phyloP scores from a whole-genome alignment of 371 early-diverging fungal species.

The Syncephalastrum sp. region DNA sequence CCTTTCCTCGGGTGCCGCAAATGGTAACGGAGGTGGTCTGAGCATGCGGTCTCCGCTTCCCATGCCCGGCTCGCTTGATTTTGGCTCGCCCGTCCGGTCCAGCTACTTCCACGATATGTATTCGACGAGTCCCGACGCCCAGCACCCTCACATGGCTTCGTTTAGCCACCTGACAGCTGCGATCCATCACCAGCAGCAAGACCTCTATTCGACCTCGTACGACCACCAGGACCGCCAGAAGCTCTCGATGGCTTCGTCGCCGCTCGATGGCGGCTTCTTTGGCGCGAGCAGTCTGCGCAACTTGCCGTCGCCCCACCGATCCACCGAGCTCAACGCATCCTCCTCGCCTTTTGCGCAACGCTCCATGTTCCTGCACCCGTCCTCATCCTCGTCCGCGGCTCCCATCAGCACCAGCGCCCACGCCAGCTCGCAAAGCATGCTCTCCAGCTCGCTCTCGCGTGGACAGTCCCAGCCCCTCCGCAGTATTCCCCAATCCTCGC shows the following conservation, averaged over 20 bases:
- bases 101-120: slow-evolving; percentile 8
- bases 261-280: not conserved
- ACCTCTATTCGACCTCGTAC: not conserved
- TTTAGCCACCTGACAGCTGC: slow-evolving; percentile 11
- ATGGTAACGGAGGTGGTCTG: no score
- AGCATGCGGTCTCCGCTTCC: slow-evolving; percentile 11
- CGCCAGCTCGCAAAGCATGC: slow-evolving; percentile 1
- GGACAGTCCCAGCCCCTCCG: slow-evolving; percentile 11
- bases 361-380: slow-evolving; percentile 13
- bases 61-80: slow-evolving; percentile 15
- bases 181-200: slow-evolving; percentile 10
- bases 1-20: no score
- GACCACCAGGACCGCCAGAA: not conserved
- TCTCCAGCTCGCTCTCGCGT: slow-evolving; percentile 16
- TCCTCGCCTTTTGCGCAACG: slow-evolving; percentile 17
- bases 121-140: slow-evolving; percentile 15
- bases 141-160: not conserved
- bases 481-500: slow-evolving; percentile 18
- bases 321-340: not conserved
- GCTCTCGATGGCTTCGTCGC: no score
- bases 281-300: not conserved
- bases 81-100: slow-evolving; percentile 9
- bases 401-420: slow-evolving; percentile 1
- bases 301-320: not conserved
- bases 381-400: slow-evolving; percentile 10